Evolutionary conservation across 2,329 filamentous ascomycete genomes (phyloP), one percentile per base, ranked within the genome.

Genomic region (Claviceps sorghi): DNA sequence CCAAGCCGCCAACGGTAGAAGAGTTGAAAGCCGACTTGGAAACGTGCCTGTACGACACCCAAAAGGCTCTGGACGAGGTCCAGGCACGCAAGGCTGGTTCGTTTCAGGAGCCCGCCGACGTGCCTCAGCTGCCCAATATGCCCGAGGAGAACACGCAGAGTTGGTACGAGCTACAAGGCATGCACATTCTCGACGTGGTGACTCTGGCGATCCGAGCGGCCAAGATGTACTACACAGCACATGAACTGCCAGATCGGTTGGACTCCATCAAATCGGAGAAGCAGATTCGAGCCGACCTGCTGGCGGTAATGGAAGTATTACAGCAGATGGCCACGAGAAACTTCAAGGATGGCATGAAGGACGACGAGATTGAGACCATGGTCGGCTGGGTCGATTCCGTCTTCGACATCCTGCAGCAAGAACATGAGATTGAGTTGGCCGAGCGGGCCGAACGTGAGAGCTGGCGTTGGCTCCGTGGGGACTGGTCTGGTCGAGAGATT

Each of bases 181-280:
- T 97, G 73, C 87, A 94, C 62, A 81, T 98, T 40, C 78, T 97
- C 52, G 91, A 97, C 65, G 83, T 95, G 51, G 85, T 93, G 64
- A 98, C 93, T 1, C 75, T 97, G 51, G 91, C 91, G n/a, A 97
- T 98, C 59, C 82, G 89, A 50, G 89, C 91, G 1, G 93, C 93
- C 50, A 95, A 94, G 69, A 84, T 94, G 61, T 98, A 97, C 70
- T 97, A 98, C 69, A 96, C 90, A 0, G 80, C 88, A 4, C 93
- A 97, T 64, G 86, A 94, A 62, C 78, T 90, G 51, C 88, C 90
- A 1, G 84, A 93, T 59, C 83, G 87, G 40, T 74, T 97, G 19
- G 88, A 93, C 62, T 73, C 84, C 30, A 94, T 97, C 68, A 90
- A 88, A 67, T 82, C 88, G 0, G 93, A 98, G 66, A 87, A 84